Conservation (phyloP, 1,284 basidiomycete genomes). For the Stygiomarasmius scandens region DNA sequence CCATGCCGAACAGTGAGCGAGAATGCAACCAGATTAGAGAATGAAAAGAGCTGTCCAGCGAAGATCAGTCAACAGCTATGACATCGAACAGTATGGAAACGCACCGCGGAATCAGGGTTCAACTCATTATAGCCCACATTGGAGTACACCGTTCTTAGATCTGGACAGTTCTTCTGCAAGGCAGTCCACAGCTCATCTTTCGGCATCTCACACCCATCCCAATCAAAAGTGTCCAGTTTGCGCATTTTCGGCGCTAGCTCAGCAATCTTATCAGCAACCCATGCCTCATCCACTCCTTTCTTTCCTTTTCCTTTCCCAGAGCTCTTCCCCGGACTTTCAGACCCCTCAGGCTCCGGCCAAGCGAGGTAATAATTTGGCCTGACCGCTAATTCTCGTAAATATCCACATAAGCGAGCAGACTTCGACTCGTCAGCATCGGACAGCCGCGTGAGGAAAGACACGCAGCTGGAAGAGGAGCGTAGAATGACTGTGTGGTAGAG, state of each 20-base stretch:
- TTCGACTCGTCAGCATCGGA: slow-evolving; percentile 25
- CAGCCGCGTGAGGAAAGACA: slow-evolving; percentile 37
- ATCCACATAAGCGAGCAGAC: slow-evolving; percentile 29
- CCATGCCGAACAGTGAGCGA: slow-evolving; percentile 47
- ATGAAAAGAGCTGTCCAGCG: slow-evolving; percentile 41
- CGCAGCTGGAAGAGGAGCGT: slow-evolving; percentile 41
- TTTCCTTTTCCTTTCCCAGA: not conserved
- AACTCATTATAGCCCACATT: slow-evolving; percentile 41
- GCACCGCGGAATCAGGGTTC: slow-evolving; percentile 33
- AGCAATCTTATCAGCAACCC: slow-evolving; percentile 38
- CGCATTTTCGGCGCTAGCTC: slow-evolving; percentile 31
- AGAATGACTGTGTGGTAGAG: slow-evolving; percentile 45
- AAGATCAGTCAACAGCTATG: too few species aligned
- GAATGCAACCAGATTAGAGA: slow-evolving; percentile 41
- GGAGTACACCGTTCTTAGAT: slow-evolving; percentile 41
- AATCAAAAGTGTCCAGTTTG: slow-evolving; percentile 44
- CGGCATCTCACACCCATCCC: slow-evolving; percentile 50
- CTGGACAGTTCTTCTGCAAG: slow-evolving; percentile 30
- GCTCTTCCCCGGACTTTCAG: not conserved
- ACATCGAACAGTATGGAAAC: not conserved
- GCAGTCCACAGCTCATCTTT: slow-evolving; percentile 39
- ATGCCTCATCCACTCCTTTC: slow-evolving; percentile 33
- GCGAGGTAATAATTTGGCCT: slow-evolving; percentile 51
- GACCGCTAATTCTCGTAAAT: slow-evolving; percentile 43
- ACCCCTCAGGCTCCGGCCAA: slow-evolving; percentile 44